Conservation (phyloP, 164 flowering plant genomes). For the Malania oleifera region DNA sequence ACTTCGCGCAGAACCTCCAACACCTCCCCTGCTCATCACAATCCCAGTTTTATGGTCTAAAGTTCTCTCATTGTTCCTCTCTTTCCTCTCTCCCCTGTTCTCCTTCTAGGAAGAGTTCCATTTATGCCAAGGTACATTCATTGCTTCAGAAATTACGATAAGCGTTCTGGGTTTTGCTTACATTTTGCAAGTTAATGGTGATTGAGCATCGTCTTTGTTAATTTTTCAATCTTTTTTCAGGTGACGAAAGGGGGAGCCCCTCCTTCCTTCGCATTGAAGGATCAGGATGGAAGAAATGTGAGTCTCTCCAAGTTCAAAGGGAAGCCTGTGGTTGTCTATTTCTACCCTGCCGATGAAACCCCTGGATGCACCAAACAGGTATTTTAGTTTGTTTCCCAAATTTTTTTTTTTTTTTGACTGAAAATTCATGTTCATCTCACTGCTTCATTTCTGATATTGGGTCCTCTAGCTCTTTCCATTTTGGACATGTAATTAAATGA, state of each 20-base stretch:
- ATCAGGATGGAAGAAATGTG: conserved; percentile 80
- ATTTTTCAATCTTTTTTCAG: conserved; percentile 25
- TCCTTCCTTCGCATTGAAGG: conserved; percentile 77
- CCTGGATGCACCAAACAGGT: conserved; percentile 99
- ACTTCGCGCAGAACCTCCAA: conserved; percentile 25
- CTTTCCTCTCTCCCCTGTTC: conserved; percentile 25
- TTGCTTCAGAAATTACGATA: conserved; percentile 5
- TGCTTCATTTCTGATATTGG: too few species aligned
- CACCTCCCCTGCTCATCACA: conserved; percentile 45
- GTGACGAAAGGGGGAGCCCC: conserved; percentile 64
- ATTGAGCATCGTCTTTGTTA: not conserved
- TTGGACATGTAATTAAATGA: too few species aligned
- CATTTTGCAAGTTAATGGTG: not conserved
- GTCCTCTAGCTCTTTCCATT: too few species aligned
- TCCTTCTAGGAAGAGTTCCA: conserved; percentile 23
- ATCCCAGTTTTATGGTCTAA: conserved; percentile 64
- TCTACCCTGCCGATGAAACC: conserved; percentile 95
- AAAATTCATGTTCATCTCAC: too few species aligned
- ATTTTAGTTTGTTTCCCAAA: too few species aligned
- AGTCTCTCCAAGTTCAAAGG: conserved; percentile 82
- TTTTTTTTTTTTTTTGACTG: too few species aligned
- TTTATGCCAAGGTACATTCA: conserved; percentile 61
- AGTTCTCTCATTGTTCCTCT: conserved; percentile 33
- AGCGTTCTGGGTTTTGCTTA: not conserved
- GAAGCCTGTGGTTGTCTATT: conserved; percentile 88